A percentile compares a stretch with the other conserved stretches of the same genome.
These are phyloP conservation scores for Syzygium grande DNA, from an alignment of 345 rosid genomes.

Conservation along the genomic window DNA sequence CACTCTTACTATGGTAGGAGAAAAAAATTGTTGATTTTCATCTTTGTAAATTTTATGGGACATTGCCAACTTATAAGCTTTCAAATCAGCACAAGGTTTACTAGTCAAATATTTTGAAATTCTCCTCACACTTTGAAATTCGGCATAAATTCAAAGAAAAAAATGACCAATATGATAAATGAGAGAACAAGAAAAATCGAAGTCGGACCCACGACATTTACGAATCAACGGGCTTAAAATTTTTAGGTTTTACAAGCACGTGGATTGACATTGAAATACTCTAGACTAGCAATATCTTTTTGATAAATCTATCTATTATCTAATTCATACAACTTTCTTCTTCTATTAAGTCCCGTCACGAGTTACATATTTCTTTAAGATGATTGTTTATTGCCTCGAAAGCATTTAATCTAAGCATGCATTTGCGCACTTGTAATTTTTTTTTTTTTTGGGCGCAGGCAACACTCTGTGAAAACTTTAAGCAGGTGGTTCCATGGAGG, in stretches of 20 bases:
- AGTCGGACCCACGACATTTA: background rate
- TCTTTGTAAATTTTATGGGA: background rate
- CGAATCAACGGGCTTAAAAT: background rate
- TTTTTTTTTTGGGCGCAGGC: background rate
- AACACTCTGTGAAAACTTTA: constrained; percentile 1
- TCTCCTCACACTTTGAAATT: background rate
- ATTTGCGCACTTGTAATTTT: background rate
- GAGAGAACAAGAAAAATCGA: background rate
- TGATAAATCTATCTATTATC: background rate
- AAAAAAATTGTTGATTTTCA: no score
- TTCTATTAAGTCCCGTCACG: background rate
- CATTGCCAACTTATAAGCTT: background rate
- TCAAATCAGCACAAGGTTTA: background rate
- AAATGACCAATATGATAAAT: background rate
- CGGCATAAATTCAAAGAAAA: background rate
- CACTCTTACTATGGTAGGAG: background rate
- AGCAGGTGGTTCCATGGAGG: constrained; percentile 10
- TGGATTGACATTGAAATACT: background rate
- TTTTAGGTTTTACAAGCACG: background rate
- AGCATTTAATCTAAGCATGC: background rate
- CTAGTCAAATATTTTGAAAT: background rate
- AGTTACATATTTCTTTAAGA: background rate
- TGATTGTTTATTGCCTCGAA: background rate
- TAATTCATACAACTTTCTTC: background rate
- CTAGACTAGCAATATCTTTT: background rate